phyloP scores from a whole-genome alignment of 1,284 basidiomycete species.

The Boletus holoroseus region DNA sequence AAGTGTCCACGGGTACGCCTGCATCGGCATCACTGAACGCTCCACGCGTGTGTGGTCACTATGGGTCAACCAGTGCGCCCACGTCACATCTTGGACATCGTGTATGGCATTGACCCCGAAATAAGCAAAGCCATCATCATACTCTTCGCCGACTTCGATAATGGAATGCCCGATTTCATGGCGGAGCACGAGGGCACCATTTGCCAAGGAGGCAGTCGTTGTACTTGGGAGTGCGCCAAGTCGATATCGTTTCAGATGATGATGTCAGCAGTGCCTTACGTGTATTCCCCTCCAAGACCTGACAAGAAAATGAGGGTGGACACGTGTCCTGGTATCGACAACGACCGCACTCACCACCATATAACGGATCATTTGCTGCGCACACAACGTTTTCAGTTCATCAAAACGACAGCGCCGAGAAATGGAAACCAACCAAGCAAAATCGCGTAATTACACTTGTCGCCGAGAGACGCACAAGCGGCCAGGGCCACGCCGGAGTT shows the following conservation, averaged over 20 bases:
- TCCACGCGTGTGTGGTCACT: conserved; percentile 46
- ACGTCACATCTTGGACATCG: conserved; percentile 47
- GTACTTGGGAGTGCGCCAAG: conserved; percentile 42
- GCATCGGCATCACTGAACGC: conserved; percentile 70
- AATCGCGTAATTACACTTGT: conserved; percentile 74
- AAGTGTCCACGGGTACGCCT: conserved; percentile 70
- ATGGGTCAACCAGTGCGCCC: conserved; percentile 68
- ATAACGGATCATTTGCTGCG: conserved; percentile 72
- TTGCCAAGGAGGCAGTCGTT: conserved; percentile 73
- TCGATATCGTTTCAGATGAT: background rate
- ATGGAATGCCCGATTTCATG: conserved; percentile 84
- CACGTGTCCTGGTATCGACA: background rate
- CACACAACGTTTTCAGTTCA: conserved; percentile 9
- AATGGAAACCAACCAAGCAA: conserved; percentile 49
- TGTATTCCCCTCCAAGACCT: conserved; percentile 79
- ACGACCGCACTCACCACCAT: conserved; percentile 55
- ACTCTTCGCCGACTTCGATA: conserved; percentile 78
- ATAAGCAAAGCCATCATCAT: conserved; percentile 76
- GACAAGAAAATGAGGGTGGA: conserved; percentile 1
- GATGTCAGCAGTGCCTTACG: conserved; percentile 43
- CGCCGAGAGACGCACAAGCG: conserved; percentile 60
- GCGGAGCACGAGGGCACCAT: conserved; percentile 72
- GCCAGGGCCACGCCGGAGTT: conserved; percentile 62
- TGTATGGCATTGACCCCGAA: conserved; percentile 67
- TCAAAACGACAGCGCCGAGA: conserved; percentile 15